These are phyloP conservation scores for Pythium sukuiense DNA, from an alignment of 352 stramenopile genomes.

Conservation along the genomic window DNA sequence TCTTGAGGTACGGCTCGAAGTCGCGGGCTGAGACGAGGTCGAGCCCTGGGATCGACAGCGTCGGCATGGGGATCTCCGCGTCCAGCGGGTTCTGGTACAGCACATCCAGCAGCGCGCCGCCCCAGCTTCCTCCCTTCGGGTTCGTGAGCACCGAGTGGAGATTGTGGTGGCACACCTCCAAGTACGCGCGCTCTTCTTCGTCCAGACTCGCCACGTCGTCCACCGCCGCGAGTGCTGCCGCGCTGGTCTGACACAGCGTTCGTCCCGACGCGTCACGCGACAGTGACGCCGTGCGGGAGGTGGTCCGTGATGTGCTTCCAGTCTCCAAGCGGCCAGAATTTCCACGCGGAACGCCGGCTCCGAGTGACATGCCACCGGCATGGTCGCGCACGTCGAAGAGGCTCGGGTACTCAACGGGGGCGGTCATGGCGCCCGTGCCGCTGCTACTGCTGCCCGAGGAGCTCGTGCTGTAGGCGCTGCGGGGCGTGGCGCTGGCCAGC, in stretches of 20 bases:
- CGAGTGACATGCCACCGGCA: slow-evolving; percentile 41
- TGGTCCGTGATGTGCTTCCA: slow-evolving; percentile 11
- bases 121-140: slow-evolving; percentile 69
- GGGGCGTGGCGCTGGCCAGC: slow-evolving; percentile 45
- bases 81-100: slow-evolving; percentile 69
- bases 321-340: neutral
- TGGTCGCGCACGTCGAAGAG: slow-evolving; percentile 63
- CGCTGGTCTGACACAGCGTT: neutral
- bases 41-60: slow-evolving; percentile 63
- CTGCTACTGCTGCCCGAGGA: slow-evolving; percentile 6
- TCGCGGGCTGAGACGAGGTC: slow-evolving; percentile 55
- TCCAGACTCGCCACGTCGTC: slow-evolving; percentile 37
- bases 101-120: slow-evolving; percentile 64
- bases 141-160: slow-evolving; percentile 85
- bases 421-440: slow-evolving; percentile 21
- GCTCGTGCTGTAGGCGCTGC: slow-evolving; percentile 20
- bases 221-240: slow-evolving; percentile 11
- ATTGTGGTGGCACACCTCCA: slow-evolving; percentile 77
- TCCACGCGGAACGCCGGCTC: neutral
- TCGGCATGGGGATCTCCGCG: slow-evolving; percentile 56
- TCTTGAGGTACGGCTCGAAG: slow-evolving; percentile 78
- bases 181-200: slow-evolving; percentile 67
- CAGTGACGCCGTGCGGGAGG: slow-evolving; percentile 14
- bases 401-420: slow-evolving; percentile 62
- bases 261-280: slow-evolving; percentile 9